phyloP scores from a whole-genome alignment of 352 stramenopile genomes.

The Globisporangium nodosum region DNA sequence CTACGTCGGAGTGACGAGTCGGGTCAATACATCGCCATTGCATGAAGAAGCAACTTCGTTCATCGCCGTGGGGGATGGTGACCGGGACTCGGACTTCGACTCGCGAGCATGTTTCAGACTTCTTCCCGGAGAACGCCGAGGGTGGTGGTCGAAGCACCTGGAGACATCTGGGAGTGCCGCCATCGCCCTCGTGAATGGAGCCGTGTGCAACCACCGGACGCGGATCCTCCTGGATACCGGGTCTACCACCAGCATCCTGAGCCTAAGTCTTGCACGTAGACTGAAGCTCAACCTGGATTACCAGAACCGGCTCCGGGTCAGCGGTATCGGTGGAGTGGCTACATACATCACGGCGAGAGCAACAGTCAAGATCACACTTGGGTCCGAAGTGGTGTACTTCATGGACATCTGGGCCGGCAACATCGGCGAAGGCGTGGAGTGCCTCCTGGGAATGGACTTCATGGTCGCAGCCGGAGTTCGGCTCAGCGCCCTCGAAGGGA shows the following conservation, averaged over 20 bases:
- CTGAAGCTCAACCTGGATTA: conserved; percentile 15
- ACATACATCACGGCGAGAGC: conserved; percentile 17
- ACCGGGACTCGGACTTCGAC: not conserved
- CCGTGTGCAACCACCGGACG: conserved; percentile 11
- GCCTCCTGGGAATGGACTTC: conserved; percentile 24
- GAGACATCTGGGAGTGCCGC: not conserved
- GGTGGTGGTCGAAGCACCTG: no score
- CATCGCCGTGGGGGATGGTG: not conserved
- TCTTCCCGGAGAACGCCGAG: no score
- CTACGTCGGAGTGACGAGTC: no score
- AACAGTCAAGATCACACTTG: conserved; percentile 19
- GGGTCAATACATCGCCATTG: not conserved
- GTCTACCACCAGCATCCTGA: conserved; percentile 21
- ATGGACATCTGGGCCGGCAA: conserved; percentile 21
- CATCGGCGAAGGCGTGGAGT: conserved; percentile 20
- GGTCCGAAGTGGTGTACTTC: conserved; percentile 15
- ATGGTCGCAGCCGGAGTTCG: conserved; percentile 20
- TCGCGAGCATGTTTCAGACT: not conserved
- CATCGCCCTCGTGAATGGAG: not conserved
- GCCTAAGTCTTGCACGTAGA: conserved; percentile 19
- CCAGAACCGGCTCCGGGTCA: conserved; percentile 1
- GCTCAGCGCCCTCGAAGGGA: conserved; percentile 16
- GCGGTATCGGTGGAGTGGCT: conserved; percentile 6
- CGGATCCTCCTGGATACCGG: conserved; percentile 18
- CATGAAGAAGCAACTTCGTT: not conserved